Conservation (phyloP, 23 red algal genomes). For the Chondrus crispus region DNA sequence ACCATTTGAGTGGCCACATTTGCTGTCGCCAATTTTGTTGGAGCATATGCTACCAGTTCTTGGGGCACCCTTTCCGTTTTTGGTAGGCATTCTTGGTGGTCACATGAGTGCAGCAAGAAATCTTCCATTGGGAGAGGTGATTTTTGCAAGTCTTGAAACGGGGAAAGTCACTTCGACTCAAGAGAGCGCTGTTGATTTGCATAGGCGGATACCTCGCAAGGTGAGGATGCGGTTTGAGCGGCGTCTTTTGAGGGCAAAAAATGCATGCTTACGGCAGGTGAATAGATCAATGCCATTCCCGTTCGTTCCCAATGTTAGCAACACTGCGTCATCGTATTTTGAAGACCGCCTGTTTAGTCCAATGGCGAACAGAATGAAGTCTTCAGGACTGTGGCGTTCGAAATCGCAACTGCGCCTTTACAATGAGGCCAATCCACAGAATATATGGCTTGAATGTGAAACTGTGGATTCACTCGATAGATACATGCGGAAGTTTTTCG, state of each 20-base stretch:
- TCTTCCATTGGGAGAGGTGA: constrained; percentile 19
- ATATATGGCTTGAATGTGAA: constrained; percentile 24
- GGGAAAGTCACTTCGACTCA: constrained; percentile 13
- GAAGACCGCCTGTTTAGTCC: not conserved
- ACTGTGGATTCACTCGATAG: constrained; percentile 23
- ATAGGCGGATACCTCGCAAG: constrained; percentile 8
- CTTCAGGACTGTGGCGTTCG: constrained; percentile 34
- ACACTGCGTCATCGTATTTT: not conserved
- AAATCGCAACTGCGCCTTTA: not conserved
- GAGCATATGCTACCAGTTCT: constrained; percentile 1
- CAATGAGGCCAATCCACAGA: not conserved
- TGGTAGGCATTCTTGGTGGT: constrained; percentile 38
- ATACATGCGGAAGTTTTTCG: constrained; percentile 56
- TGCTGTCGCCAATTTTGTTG: constrained; percentile 30
- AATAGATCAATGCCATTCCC: not conserved
- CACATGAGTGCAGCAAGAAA: not conserved
- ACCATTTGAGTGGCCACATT: constrained; percentile 57
- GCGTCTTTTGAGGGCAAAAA: constrained; percentile 20
- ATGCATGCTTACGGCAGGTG: not conserved
- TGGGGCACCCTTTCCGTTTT: constrained; percentile 31
- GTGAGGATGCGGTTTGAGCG: constrained; percentile 17
- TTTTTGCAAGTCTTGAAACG: constrained; percentile 19
- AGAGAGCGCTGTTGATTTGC: not conserved
- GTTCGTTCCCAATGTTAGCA: not conserved
- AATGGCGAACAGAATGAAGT: not conserved